Conservation (phyloP, 257 asterid genomes). For the Fraxinus anomala region DNA sequence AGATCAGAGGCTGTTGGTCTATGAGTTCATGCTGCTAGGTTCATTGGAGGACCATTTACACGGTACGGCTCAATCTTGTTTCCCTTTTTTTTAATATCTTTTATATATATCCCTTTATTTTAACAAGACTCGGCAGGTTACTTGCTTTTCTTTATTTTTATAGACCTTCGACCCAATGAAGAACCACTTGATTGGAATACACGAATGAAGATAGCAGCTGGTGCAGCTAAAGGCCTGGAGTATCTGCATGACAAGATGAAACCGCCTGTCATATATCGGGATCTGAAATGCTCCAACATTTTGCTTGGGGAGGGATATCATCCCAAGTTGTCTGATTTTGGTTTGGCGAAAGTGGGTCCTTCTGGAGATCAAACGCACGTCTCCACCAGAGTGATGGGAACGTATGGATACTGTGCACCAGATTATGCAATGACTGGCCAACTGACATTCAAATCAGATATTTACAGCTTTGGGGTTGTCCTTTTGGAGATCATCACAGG, state of each 20-base stretch:
- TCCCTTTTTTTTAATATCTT: not conserved
- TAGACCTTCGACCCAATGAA: slow-evolving; percentile 1
- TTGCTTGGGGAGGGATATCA: slow-evolving; percentile 7
- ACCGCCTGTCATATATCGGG: slow-evolving; percentile 16
- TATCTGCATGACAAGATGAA: slow-evolving; percentile 12
- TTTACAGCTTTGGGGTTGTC: slow-evolving; percentile 20
- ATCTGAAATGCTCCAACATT: slow-evolving; percentile 16
- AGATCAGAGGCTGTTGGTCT: slow-evolving; percentile 7
- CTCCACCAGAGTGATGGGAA: slow-evolving; percentile 13
- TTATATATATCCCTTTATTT: not conserved
- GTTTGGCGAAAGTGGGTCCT: slow-evolving; percentile 22
- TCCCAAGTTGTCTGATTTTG: slow-evolving; percentile 9
- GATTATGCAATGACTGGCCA: slow-evolving; percentile 17
- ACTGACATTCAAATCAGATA: slow-evolving; percentile 16
- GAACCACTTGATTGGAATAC: slow-evolving; percentile 12
- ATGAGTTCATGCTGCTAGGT: slow-evolving; percentile 2
- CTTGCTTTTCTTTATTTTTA: not conserved
- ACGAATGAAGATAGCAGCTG: slow-evolving; percentile 12
- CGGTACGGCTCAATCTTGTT: not conserved
- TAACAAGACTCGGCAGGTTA: not conserved
- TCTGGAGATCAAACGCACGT: slow-evolving; percentile 7
- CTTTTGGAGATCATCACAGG: slow-evolving; percentile 17
- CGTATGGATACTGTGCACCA: slow-evolving; percentile 3
- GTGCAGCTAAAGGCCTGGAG: slow-evolving; percentile 12
- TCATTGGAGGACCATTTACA: slow-evolving; percentile 12